Conservation (phyloP, 345 rosid species). For the Boechera divaricarpa region DNA sequence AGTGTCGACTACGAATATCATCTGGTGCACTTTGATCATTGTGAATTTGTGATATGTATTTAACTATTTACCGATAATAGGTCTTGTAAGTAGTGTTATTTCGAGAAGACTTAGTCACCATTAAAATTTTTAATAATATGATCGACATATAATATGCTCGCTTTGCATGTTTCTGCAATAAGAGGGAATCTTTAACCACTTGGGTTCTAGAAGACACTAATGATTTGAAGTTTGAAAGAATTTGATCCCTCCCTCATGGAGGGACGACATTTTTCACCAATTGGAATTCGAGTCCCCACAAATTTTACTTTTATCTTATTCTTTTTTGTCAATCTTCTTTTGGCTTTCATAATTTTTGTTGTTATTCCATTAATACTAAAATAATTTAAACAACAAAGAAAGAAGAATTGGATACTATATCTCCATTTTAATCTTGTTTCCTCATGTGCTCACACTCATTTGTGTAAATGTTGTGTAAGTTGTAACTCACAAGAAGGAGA, state of each 20-base stretch:
- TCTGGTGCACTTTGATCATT: neutral
- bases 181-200: constrained; percentile 44
- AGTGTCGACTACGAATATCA: neutral
- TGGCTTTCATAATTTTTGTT: constrained; percentile 3
- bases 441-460: constrained; percentile 34
- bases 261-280: constrained; percentile 45
- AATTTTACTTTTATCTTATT: constrained; percentile 40
- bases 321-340: neutral
- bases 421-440: constrained; percentile 35
- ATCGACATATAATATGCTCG: constrained; percentile 27
- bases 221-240: constrained; percentile 49
- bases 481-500: constrained; percentile 27
- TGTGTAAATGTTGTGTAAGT: constrained; percentile 28
- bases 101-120: neutral
- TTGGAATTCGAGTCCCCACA: constrained; percentile 45
- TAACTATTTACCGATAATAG: constrained; percentile 3
- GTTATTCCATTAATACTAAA: constrained; percentile 21
- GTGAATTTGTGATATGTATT: neutral
- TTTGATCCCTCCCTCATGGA: constrained; percentile 46
- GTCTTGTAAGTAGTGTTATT: neutral
- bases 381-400: neutral
- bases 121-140: neutral
- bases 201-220: constrained; percentile 48
- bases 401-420: constrained; percentile 32
- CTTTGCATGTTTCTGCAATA: constrained; percentile 31